phyloP scores from a whole-genome alignment of 306 rosid genomes.

The Trichosanthes cucumerina region DNA sequence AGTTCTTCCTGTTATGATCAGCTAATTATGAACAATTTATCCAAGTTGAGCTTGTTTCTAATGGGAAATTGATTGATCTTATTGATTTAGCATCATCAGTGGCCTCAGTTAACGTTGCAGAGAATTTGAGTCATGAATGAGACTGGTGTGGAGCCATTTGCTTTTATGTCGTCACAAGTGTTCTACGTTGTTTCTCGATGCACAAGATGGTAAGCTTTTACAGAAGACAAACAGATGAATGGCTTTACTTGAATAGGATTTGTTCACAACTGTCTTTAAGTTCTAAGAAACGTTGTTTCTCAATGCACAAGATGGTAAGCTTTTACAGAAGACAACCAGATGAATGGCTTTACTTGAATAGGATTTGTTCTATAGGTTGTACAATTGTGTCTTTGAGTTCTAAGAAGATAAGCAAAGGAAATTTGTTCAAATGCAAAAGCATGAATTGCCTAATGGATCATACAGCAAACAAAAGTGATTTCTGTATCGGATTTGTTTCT shows the following conservation, averaged over 20 bases:
- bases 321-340: conserved; percentile 51
- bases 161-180: conserved; percentile 91
- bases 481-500: no score
- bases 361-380: no score
- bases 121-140: conserved; percentile 76
- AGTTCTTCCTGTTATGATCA: not conserved
- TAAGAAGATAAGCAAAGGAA: conserved; percentile 18
- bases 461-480: no score
- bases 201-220: conserved; percentile 77
- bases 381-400: no score
- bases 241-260: no score
- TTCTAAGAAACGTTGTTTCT: conserved; percentile 27
- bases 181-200: conserved; percentile 74
- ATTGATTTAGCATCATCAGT: conserved; percentile 90
- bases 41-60: conserved; percentile 89
- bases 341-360: conserved; percentile 17
- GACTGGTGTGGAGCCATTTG: conserved; percentile 81
- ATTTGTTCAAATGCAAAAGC: conserved; percentile 28
- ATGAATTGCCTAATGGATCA: no score
- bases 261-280: no score
- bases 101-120: conserved; percentile 78
- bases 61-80: conserved; percentile 82
- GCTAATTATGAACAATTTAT: not conserved
- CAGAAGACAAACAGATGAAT: conserved; percentile 58
- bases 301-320: conserved; percentile 82